These are phyloP conservation scores for Ophiostoma sp. DNA, from an alignment of 2,329 filamentous ascomycete genomes.

Conservation along the genomic window DNA sequence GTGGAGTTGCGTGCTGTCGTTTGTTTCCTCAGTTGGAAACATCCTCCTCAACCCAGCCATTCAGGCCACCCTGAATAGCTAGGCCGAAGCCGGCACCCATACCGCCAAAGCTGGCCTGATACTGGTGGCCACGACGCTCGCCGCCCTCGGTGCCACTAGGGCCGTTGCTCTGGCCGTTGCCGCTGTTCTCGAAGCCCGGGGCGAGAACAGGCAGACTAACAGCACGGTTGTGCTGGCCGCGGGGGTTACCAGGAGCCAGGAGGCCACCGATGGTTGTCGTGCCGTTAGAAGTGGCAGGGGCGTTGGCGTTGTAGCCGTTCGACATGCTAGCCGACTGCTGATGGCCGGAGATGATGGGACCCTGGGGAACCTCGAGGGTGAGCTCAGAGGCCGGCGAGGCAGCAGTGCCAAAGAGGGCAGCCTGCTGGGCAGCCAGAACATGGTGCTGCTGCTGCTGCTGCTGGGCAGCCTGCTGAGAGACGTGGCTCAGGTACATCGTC, in stretches of 20 bases:
- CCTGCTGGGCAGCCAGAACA: slow-evolving; percentile 68
- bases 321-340: slow-evolving; percentile 62
- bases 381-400: slow-evolving; percentile 55
- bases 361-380: slow-evolving; percentile 55
- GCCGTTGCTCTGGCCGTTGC: slow-evolving; percentile 41
- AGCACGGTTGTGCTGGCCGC: slow-evolving; percentile 67
- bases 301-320: slow-evolving; percentile 55
- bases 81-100: slow-evolving; percentile 55
- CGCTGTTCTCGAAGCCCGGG: slow-evolving; percentile 58
- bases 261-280: slow-evolving; percentile 71
- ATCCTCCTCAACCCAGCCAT: slow-evolving; percentile 64
- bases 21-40: slow-evolving; percentile 48
- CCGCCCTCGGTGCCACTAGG: slow-evolving; percentile 43
- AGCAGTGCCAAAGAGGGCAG: slow-evolving; percentile 71
- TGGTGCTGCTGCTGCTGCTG: slow-evolving; percentile 72
- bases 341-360: slow-evolving; percentile 53
- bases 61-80: slow-evolving; percentile 58
- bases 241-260: slow-evolving; percentile 62
- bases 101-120: slow-evolving; percentile 58
- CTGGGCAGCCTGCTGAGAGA: slow-evolving; percentile 65
- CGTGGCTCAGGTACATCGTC: slow-evolving; percentile 87
- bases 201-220: slow-evolving; percentile 77
- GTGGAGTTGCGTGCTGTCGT: neutral
- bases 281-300: slow-evolving; percentile 43
- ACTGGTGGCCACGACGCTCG: slow-evolving; percentile 60